Evolutionary conservation across 495 filamentous ascomycete species (phyloP).

Genomic region (Penicillium angulare): DNA sequence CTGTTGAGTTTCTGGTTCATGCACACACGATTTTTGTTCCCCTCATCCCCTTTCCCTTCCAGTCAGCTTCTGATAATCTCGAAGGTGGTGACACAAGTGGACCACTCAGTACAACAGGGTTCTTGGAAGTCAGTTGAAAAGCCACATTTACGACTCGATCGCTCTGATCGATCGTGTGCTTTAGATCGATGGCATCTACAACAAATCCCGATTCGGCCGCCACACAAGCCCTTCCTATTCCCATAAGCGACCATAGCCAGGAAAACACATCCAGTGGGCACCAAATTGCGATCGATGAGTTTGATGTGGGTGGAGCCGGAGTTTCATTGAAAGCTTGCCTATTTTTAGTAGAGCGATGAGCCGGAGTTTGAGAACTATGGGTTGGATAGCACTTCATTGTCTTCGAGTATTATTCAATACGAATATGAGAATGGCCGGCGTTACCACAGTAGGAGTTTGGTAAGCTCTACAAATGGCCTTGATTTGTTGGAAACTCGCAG

Average conservation of each 20-base stretch:
- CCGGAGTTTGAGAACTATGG: not conserved
- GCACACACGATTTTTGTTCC: too few relatives aligned
- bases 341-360: not conserved
- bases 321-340: not conserved
- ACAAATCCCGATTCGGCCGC: not conserved
- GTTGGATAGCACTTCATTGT: not conserved
- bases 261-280: not conserved
- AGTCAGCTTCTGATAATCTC: too few relatives aligned
- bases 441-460: not conserved
- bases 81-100: too few relatives aligned
- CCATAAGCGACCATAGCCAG: too few relatives aligned
- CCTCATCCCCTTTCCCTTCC: too few relatives aligned
- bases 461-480: too few relatives aligned
- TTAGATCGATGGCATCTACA: not conserved
- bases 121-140: too few relatives aligned
- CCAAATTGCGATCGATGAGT: not conserved
- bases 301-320: not conserved
- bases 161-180: not conserved
- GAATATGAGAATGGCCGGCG: not conserved
- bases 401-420: not conserved
- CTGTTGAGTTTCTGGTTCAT: too few relatives aligned
- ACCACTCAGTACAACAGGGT: too few relatives aligned
- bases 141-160: too few relatives aligned
- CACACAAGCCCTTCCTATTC: not conserved
- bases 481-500: too few relatives aligned